A percentile compares a stretch with the other conserved stretches of the same genome.
phyloP scores from a whole-genome alignment of 2,329 filamentous ascomycete species.

The Cladorrhinum sp. region DNA sequence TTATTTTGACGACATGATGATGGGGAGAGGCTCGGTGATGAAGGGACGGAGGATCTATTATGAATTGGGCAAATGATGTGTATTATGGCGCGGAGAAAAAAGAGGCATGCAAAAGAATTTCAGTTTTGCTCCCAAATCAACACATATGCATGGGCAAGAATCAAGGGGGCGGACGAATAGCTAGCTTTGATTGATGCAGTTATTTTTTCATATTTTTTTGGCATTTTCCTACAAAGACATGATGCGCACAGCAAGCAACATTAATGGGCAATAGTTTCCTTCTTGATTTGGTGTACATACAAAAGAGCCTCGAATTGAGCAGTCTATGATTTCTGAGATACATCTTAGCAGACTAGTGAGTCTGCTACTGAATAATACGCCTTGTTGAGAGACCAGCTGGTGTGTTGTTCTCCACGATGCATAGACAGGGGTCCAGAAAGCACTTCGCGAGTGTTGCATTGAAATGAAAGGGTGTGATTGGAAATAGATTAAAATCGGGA shows the following conservation, averaged over 20 bases:
- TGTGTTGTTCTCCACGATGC: background rate
- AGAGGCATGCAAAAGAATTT: background rate
- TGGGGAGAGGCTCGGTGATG: background rate
- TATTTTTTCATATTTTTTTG: background rate
- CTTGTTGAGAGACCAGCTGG: background rate
- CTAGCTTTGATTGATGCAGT: background rate
- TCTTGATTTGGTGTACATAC: background rate
- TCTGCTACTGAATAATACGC: too few species aligned
- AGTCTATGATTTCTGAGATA: too few species aligned
- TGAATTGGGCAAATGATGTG: background rate
- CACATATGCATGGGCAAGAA: background rate
- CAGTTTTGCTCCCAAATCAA: background rate
- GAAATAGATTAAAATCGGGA: background rate
- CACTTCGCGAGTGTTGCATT: background rate
- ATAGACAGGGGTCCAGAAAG: background rate
- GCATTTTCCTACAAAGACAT: background rate
- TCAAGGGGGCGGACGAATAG: background rate
- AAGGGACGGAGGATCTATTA: background rate
- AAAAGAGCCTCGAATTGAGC: background rate
- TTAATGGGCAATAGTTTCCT: background rate
- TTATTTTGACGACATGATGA: background rate
- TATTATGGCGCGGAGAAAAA: background rate
- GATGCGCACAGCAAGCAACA: background rate
- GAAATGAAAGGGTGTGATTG: background rate
- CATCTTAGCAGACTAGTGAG: too few species aligned